Conservation (phyloP, 2,329 filamentous ascomycete species). For the Graphium sp. region DNA sequence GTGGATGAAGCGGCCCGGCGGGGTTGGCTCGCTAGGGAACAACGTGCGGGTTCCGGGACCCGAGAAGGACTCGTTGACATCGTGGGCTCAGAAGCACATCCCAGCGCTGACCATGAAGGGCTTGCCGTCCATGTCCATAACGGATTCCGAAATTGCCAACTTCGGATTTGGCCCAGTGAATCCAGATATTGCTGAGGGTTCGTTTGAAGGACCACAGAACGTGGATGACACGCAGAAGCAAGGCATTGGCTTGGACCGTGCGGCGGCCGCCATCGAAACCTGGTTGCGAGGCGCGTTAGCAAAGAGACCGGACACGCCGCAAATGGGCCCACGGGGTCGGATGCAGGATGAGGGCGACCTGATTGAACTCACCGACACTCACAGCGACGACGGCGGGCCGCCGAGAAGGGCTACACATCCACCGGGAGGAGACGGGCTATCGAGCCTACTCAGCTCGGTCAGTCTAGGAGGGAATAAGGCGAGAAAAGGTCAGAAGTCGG, state of each 20-base stretch:
- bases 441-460: too few relatives aligned
- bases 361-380: conserved; percentile 53
- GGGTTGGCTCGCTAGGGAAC: conserved; percentile 65
- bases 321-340: conserved; percentile 20
- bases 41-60: conserved; percentile 63
- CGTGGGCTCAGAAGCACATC: conserved; percentile 68
- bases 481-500: too few relatives aligned
- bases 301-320: conserved; percentile 38
- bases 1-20: conserved; percentile 71
- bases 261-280: conserved; percentile 73
- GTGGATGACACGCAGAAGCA: conserved; percentile 13
- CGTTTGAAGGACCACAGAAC: conserved; percentile 12
- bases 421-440: background rate
- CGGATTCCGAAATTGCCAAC: conserved; percentile 41
- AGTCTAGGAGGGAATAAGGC: too few relatives aligned
- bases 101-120: conserved; percentile 60
- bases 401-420: background rate
- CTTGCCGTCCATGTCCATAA: conserved; percentile 48
- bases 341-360: conserved; percentile 36
- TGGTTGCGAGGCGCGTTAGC: conserved; percentile 76
- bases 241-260: conserved; percentile 53
- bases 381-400: conserved; percentile 32
- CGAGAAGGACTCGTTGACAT: conserved; percentile 68
- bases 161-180: conserved; percentile 30
- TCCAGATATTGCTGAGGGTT: conserved; percentile 30